Percentiles rank a stretch among this genome's conserved stretches.
These are phyloP conservation scores for Zygosaccharomyces bailii DNA, from an alignment of 805 yeast genomes.

Conservation along the genomic window DNA sequence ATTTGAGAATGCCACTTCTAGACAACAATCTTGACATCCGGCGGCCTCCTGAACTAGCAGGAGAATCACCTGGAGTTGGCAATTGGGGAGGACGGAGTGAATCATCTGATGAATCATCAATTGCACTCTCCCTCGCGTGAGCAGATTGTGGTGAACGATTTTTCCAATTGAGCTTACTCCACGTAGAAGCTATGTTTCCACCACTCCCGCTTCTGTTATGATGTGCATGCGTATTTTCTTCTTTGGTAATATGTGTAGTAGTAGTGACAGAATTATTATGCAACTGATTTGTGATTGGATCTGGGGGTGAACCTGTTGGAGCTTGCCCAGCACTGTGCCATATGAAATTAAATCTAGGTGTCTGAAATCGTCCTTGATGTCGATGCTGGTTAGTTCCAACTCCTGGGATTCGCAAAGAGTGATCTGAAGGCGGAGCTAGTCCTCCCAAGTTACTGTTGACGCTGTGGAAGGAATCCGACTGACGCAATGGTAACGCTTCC, in stretches of 20 bases:
- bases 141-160: slow-evolving; percentile 15
- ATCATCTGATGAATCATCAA: slow-evolving; percentile 7
- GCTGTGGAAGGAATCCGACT: slow-evolving; percentile 10
- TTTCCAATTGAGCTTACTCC: slow-evolving; percentile 20
- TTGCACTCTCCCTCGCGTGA: slow-evolving; percentile 4
- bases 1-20: slow-evolving; percentile 26
- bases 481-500: slow-evolving; percentile 9
- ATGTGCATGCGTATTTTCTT: not conserved
- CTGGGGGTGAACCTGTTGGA: slow-evolving; percentile 6
- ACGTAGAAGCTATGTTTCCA: slow-evolving; percentile 20
- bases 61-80: slow-evolving; percentile 10
- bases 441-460: not conserved
- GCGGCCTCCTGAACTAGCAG: slow-evolving; percentile 20
- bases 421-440: not conserved
- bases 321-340: slow-evolving; percentile 27
- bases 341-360: slow-evolving; percentile 29
- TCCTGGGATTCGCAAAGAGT: not conserved
- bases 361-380: slow-evolving; percentile 15
- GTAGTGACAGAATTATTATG: slow-evolving; percentile 5
- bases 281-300: slow-evolving; percentile 2
- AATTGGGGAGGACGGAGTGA: slow-evolving; percentile 10
- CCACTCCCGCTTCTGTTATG: slow-evolving; percentile 24
- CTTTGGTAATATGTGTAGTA: not conserved
- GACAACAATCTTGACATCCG: slow-evolving; percentile 30
- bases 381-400: not conserved